phyloP scores from a whole-genome alignment of 2,329 filamentous ascomycete species.

The Chalara sp. region DNA sequence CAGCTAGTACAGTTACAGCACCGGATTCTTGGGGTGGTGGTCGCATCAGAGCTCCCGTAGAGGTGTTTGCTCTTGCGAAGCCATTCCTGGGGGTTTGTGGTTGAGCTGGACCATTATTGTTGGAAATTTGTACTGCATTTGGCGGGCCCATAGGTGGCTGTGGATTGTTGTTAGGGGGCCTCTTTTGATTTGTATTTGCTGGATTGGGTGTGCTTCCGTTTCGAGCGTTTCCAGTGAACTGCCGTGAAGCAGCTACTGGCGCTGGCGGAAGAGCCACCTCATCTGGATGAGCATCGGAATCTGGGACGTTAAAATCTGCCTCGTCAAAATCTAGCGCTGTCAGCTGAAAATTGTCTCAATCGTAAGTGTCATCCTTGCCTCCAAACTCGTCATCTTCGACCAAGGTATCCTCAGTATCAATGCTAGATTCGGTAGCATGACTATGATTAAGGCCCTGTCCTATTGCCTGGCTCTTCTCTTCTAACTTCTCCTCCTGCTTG shows the following conservation, averaged over 20 bases:
- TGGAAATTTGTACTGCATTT: conserved; percentile 9
- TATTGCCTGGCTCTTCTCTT: conserved; percentile 10
- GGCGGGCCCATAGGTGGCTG: conserved; percentile 22
- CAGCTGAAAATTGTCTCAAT: conserved; percentile 21
- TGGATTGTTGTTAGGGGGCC: conserved; percentile 17
- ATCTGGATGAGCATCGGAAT: conserved; percentile 62
- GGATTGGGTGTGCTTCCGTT: conserved; percentile 12
- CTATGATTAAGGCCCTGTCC: conserved; percentile 13
- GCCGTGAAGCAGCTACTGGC: conserved; percentile 11
- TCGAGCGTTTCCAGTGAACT: conserved; percentile 14
- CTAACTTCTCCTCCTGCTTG: conserved; percentile 26
- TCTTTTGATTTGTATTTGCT: conserved; percentile 20
- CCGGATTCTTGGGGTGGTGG: conserved; percentile 3
- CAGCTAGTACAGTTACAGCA: background rate
- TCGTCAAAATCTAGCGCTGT: conserved; percentile 61
- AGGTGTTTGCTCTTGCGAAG: conserved; percentile 20
- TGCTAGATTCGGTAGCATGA: background rate
- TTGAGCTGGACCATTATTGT: conserved; percentile 11
- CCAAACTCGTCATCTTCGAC: conserved; percentile 44
- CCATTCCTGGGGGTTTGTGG: conserved; percentile 26
- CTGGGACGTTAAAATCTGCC: conserved; percentile 65
- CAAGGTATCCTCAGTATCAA: conserved; percentile 32
- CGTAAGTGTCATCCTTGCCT: conserved; percentile 38
- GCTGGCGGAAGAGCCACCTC: conserved; percentile 57
- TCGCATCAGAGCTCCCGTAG: conserved; percentile 11